Evolutionary conservation across 495 filamentous ascomycete species (phyloP).

Genomic region (Penicillium herquei): DNA sequence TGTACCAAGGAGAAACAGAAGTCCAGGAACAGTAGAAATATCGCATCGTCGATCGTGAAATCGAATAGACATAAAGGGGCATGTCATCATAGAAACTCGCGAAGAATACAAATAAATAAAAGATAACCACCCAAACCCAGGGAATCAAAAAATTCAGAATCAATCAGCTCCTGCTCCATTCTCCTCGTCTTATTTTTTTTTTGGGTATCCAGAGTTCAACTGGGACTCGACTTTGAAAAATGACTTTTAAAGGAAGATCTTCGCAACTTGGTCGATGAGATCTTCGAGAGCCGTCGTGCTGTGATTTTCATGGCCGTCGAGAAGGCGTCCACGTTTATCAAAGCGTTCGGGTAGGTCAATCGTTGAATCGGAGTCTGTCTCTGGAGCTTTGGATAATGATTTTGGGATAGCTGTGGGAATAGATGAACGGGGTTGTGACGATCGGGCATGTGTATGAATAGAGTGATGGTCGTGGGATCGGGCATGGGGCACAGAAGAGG

Average conservation of each 20-base stretch:
- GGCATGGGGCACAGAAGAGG: slow-evolving; percentile 11
- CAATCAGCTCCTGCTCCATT: no score
- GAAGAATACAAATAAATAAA: no score
- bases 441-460: slow-evolving; percentile 2
- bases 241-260: not conserved
- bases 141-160: no score
- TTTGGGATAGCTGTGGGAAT: slow-evolving; percentile 2
- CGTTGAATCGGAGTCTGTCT: slow-evolving; percentile 45
- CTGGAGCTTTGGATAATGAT: slow-evolving; percentile 6
- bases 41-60: no score
- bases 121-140: no score
- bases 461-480: not conserved
- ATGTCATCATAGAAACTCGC: no score
- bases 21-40: no score
- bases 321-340: slow-evolving; percentile 56
- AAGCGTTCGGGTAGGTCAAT: slow-evolving; percentile 65
- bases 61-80: no score
- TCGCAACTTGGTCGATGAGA: slow-evolving; percentile 19
- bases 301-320: slow-evolving; percentile 9
- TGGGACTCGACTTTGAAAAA: not conserved
- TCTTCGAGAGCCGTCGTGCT: slow-evolving; percentile 25
- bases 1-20: no score
- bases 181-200: no score
- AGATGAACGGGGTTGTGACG: slow-evolving; percentile 2
- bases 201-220: no score